Conservation (phyloP, 2,329 filamentous ascomycete genomes). For the Stemphylium lycopersici region DNA sequence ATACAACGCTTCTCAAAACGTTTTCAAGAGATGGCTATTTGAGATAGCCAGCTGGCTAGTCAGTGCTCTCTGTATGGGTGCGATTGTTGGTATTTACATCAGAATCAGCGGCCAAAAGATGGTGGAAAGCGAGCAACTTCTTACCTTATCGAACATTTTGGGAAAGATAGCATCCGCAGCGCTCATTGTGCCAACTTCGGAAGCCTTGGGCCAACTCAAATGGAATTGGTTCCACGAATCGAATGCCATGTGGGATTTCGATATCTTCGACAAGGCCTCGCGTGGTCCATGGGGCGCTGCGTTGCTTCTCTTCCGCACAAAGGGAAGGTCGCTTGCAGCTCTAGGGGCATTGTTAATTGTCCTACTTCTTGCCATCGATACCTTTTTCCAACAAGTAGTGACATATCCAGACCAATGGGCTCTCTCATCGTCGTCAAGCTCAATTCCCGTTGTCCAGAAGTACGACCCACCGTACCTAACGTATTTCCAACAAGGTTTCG, state of each 20-base stretch:
- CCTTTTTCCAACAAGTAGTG: constrained; percentile 42
- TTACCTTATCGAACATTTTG: constrained; percentile 18
- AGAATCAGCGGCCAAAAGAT: too few species aligned
- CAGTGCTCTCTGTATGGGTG: constrained; percentile 21
- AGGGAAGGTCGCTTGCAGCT: constrained; percentile 20
- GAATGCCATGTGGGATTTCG: constrained; percentile 37
- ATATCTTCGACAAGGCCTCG: constrained; percentile 38
- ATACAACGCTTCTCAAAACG: not conserved
- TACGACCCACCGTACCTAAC: too few species aligned
- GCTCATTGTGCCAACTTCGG: constrained; percentile 28
- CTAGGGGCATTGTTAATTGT: constrained; percentile 10
- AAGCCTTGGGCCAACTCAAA: constrained; percentile 37
- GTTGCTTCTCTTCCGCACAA: constrained; percentile 20
- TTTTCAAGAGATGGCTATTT: constrained; percentile 35
- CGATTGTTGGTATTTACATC: constrained; percentile 14
- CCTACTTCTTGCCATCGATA: constrained; percentile 17
- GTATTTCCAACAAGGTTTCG: not conserved
- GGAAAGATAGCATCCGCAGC: constrained; percentile 28
- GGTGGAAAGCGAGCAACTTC: not conserved
- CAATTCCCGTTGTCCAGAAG: too few species aligned
- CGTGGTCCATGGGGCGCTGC: constrained; percentile 20
- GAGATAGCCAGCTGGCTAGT: constrained; percentile 27
- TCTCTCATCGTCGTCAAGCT: too few species aligned
- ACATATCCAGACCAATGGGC: constrained; percentile 19
- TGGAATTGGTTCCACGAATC: constrained; percentile 32